Conservation (phyloP, 177 flowering plant genomes). For the Vitis hybrid region DNA sequence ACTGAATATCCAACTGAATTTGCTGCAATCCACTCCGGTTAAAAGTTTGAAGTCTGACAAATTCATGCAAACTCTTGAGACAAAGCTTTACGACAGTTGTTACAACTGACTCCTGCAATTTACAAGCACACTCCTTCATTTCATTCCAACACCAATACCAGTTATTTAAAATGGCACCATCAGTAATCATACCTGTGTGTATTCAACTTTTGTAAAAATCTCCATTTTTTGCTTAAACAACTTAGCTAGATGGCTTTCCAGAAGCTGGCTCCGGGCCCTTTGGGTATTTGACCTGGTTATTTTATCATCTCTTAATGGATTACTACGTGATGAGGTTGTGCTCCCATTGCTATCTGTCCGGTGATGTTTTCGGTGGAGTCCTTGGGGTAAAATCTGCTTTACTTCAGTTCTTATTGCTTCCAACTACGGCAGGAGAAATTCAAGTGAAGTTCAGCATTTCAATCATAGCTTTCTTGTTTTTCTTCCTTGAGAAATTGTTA, state of each 20-base stretch:
- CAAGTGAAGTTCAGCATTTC: not conserved
- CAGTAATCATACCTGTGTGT: conserved; percentile 66
- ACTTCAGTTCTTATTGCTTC: conserved; percentile 68
- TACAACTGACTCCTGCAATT: conserved; percentile 77
- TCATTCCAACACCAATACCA: not conserved
- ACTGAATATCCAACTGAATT: conserved; percentile 94
- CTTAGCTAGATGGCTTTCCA: conserved; percentile 95
- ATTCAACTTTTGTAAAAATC: conserved; percentile 91
- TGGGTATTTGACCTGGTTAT: conserved; percentile 67
- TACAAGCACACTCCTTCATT: conserved; percentile 8
- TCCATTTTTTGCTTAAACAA: conserved; percentile 96
- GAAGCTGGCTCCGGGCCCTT: conserved; percentile 88
- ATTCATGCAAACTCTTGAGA: conserved; percentile 92
- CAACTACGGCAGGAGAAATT: conserved; percentile 39
- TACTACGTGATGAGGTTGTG: conserved; percentile 86
- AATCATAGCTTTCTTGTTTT: not conserved
- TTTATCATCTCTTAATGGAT: conserved; percentile 80
- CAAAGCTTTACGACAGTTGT: conserved; percentile 75
- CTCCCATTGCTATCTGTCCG: conserved; percentile 95
- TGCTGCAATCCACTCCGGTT: conserved; percentile 98
- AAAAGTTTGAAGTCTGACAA: conserved; percentile 87
- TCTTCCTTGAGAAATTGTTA: not conserved
- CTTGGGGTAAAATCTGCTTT: conserved; percentile 79
- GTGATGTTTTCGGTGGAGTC: conserved; percentile 57
- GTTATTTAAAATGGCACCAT: not conserved